These are phyloP conservation scores for Spinacia oleracea DNA, from an alignment of 179 eudicot species.

Conservation along the genomic window DNA sequence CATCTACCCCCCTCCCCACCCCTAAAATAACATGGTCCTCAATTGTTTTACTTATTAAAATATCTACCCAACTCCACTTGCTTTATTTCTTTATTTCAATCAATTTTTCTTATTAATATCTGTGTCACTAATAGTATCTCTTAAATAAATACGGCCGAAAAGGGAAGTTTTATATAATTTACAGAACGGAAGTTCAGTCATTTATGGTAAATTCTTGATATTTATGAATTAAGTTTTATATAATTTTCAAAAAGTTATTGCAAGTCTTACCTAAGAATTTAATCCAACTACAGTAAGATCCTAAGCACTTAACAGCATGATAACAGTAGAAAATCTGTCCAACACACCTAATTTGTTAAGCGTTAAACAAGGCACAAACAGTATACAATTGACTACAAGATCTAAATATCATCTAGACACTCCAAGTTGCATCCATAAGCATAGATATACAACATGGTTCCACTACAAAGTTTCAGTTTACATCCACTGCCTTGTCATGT, in stretches of 20 bases:
- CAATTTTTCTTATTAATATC: no score
- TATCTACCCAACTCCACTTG: no score
- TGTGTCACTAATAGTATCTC: no score
- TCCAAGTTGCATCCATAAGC: constrained; percentile 9
- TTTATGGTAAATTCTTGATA: no score
- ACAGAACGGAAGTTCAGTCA: no score
- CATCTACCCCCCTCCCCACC: no score
- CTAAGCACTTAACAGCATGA: background rate
- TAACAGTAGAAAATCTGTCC: background rate
- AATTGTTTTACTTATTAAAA: no score
- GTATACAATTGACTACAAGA: background rate
- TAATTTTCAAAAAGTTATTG: background rate
- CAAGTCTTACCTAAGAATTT: background rate
- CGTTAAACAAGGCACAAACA: background rate
- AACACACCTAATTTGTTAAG: background rate
- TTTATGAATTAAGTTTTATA: no score
- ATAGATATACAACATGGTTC: background rate
- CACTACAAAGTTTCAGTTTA: constrained; percentile 10
- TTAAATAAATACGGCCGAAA: no score
- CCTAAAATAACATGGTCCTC: no score
- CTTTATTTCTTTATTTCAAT: no score
- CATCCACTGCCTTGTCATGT: background rate
- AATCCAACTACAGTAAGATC: background rate
- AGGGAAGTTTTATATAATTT: no score
- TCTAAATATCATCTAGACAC: constrained; percentile 7